Base-by-base conservation (phyloP, 2,329 filamentous ascomycete genomes). In the Alternaria hordeiaustralica region DNA sequence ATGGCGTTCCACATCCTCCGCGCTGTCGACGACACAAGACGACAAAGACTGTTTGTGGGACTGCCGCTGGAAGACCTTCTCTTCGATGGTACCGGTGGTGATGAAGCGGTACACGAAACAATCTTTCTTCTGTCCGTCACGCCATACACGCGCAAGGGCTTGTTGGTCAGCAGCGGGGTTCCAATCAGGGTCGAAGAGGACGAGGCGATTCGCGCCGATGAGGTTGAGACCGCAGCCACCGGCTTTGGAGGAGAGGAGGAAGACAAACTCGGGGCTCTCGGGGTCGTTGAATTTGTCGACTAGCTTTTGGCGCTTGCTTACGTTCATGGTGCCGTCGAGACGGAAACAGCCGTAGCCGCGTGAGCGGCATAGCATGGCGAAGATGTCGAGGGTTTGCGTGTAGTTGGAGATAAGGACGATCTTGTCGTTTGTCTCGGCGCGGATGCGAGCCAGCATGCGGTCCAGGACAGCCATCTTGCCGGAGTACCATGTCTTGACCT, bases 21-120 rank as follows among this genome's bases (percentile, higher is more conserved):
- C 95, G 3, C 92, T 94, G 80, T 99, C 96, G 8, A 99, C 96
- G 5, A 99, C 96, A 72, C 94, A 97, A 0, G 93, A 97, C 1
- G 95, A 98, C 2, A 99, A 85, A 8, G 93, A 96, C 81, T 99
- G 96, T 82, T 99, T 99, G 84, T 99, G 96, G 1, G 93, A 97
- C 77, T 99, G 96, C 10, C 96, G 91, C 80, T 99, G 96, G 83
- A 99, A 99, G 71, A 99, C 97, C 83, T 99, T 99, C 81, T 99
- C 96, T 78, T 99, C 96, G 65, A 99, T 99, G 0, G 94, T 97
- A 5, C 96, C 96, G 0, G 96, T 98, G 0, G 94, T 92, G 73
- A 99, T 99, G 82, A 99, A 99, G n/a, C 96, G 92, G 80, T 99
- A 99, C 15, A 99, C 96, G 74, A 99, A 99, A 76, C 96, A 99